Evolutionary conservation across 805 yeast species (phyloP), one percentile per base, ranked within the genome.

Genomic region (Spathaspora sp.): DNA sequence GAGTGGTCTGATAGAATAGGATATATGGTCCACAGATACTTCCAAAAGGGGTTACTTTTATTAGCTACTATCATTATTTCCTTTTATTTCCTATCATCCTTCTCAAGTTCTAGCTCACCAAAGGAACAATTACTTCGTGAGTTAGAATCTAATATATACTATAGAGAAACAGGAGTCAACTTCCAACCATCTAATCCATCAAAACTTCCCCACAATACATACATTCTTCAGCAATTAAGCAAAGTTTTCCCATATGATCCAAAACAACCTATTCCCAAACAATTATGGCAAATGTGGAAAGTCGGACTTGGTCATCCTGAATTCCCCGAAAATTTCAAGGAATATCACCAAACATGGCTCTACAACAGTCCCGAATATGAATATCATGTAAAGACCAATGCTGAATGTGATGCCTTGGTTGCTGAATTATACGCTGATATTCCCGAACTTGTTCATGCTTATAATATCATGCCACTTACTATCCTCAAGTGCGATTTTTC

Each of bases 401-500:
- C 85, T 58, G 81, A 88, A n/a, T 78, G 86, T 50, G 66, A 63
- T 54, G 87, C 88, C 20, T 73, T 86, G 54, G 75, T 87, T 43
- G 82, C 79, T 59, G 80, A 82, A 63, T 68, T 83, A 17, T 93
- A 83, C 63, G 75, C 77, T 40, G 74, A 82, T 16, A 80, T 87
- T 0, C 97, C 97, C 0, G 81, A 82, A 42, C 89, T 93, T 3
- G 72, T 83, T 0, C 75, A 78, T 54, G 97, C 97, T 0, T 94
- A 86, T 71, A 70, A 80, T 17, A 57, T 81, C 31, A 70, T 93
- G 80, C 99, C 99, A 1, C 83, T 81, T 60, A 78, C 79, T 35
- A 92, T 93, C 51, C 70, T 94, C 53, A 87, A 87, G 64, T 97
- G 97, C 0, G 99, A 93, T 68, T 93, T 93, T 64, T 89, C 94